Evolutionary conservation across 1,284 basidiomycete species (phyloP), one percentile per base, ranked within the genome.

Genomic region (Exobasidium rhododendri): DNA sequence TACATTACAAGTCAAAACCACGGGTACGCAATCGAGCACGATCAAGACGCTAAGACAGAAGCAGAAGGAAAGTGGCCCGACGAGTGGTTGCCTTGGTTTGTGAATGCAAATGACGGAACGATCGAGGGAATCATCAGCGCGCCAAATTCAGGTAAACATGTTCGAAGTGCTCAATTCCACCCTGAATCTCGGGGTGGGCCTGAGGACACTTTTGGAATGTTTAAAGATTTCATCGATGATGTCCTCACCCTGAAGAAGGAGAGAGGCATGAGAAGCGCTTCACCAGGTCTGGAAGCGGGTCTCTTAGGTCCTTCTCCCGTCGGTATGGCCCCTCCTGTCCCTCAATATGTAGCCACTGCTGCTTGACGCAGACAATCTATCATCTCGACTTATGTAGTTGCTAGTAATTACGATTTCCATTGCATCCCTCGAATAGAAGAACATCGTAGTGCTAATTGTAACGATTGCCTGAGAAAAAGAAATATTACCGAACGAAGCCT

Each of bases 1-100:
- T 98, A 97, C 82, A 94, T 98, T 56, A 98, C 94, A 1, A 88
- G 79, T 40, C 82, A 82, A 76, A 82, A 82, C 69, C 82, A 92
- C 89, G 77, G 68, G 0, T 73, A 46, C 35, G 70, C 58, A 14
- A 60, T 79, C 4, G 59, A 58, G 56, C 52, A 56, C 59, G 40
- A 51, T 47, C 43, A 64, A 26, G 55, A 51, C 26, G 46, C 31
- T 22, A 26, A 35, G 20, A 71, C 74, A 4, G 67, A 64, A 11
- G 68, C 70, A 46, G 72, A 74, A 64, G 70, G 68, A 61, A 69
- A 71, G 56, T 78, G 75, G 75, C 73, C 73, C 29, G 61, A 75
- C 51, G 74, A 71, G 44, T 78, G 77, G 77, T 62, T 69, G 65
- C 75, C 75, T 2, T 77, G 73, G 73, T 78, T 77, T 57, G 70